These are phyloP conservation scores for rapeseed (Brassica napus) DNA, from an alignment of 345 rosid species.

Conservation along the genomic window DNA sequence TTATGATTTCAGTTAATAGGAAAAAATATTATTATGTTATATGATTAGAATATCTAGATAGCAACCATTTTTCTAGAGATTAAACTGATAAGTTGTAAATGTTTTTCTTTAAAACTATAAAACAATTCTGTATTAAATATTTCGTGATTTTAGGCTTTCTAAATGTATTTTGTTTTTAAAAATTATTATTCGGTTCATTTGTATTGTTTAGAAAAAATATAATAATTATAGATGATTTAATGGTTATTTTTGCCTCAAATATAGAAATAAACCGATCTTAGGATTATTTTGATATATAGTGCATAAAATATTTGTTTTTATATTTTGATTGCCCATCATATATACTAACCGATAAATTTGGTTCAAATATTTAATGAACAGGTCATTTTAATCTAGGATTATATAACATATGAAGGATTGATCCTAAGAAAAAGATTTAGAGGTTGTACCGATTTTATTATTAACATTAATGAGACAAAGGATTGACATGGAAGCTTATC, in stretches of 20 bases:
- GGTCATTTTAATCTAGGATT: not conserved
- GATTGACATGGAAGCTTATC: not conserved
- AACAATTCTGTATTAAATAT: not conserved
- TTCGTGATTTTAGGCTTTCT: not conserved
- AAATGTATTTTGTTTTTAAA: too few relatives aligned
- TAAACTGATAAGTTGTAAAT: not conserved
- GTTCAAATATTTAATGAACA: not conserved
- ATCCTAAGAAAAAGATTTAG: not conserved
- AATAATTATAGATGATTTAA: not conserved
- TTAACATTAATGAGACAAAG: not conserved
- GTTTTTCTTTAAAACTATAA: not conserved
- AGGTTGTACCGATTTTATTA: not conserved
- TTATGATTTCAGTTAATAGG: too few relatives aligned
- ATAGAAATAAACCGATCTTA: not conserved
- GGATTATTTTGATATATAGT: not conserved
- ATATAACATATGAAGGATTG: not conserved
- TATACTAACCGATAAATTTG: not conserved
- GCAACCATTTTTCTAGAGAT: not conserved
- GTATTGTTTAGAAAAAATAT: not conserved
- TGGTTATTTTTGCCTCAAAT: not conserved
- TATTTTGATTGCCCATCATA: not conserved
- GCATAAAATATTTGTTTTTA: not conserved
- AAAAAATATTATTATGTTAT: too few relatives aligned
- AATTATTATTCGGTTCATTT: too few relatives aligned
- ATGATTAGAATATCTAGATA: too few relatives aligned